Base-by-base conservation (phyloP, 441 rosid species). In the Pelargonium citronellum region DNA sequence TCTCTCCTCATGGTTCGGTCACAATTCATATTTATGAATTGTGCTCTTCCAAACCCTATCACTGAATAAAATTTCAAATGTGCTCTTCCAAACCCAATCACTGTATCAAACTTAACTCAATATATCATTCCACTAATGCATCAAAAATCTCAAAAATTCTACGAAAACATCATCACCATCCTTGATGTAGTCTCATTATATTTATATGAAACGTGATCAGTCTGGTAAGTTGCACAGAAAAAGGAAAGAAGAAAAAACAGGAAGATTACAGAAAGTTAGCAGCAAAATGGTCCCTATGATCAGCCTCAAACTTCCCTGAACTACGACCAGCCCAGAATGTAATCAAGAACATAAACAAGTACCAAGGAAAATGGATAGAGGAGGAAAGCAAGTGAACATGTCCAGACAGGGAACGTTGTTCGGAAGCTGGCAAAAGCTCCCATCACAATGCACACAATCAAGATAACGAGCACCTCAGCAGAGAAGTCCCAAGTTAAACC, bases 331-430 rank as follows among this genome's bases (percentile, higher is more conserved):
- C 76, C 80, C 8, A 77, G 66, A 66, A 80, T 72, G 27, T 77
- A 74, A 74, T 80, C 70, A n/a, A 80, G 73, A 69, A 74, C 61
- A 53, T 74, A 74, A 9, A 80, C 75, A 15, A 77, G 66, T 12
- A 67, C 57, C 63, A 80, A 22, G 0, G 80, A 77, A 17, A 74
- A 44, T 3, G 78, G 83, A 53, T 80, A 77, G 39, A 80, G 74
- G 9, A 74, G 74, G 41, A 9, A 80, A 30, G 79, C 83, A 51
- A 80, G n/a, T 46, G 74, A 67, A 1, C 74, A 53, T 61, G 69
- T 64, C 80, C 83, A 80, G 8, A 77, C 67, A 0, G 79, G 82
- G 66, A 73, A 79, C 27, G 70, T 79, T 41, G 82, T 77, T 44
- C 76, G 69, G 68, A 74, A 69, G 66, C 80, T 74, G 11, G 74